Percentiles rank a stretch among this genome's conserved stretches.
Conservation (phyloP, 257 asterid genomes). For the Knoxia roxburghii region DNA sequence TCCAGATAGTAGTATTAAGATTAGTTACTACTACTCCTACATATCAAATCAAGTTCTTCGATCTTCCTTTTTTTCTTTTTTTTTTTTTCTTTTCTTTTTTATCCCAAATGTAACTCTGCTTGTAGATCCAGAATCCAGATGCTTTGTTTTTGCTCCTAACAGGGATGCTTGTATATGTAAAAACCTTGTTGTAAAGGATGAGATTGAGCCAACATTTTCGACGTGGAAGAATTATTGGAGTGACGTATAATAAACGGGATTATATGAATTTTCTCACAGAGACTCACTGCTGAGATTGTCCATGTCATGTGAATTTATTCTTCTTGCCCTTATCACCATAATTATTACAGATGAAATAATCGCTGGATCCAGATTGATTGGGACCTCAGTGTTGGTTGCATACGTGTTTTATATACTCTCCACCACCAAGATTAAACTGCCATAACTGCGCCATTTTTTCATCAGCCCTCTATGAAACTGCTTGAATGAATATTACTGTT, state of each 20-base stretch:
- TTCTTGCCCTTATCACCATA: slow-evolving; percentile 28
- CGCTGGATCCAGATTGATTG: slow-evolving; percentile 41
- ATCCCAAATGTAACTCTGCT: slow-evolving; percentile 2
- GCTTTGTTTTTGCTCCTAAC: slow-evolving; percentile 36
- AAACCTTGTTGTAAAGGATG: slow-evolving; percentile 42
- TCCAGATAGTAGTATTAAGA: too few relatives aligned
- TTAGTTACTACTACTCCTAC: neutral
- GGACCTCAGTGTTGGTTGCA: slow-evolving; percentile 2
- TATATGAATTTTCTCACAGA: too few relatives aligned
- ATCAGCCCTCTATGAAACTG: too few relatives aligned
- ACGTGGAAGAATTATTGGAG: slow-evolving; percentile 7
- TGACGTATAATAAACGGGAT: neutral
- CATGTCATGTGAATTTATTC: slow-evolving; percentile 52
- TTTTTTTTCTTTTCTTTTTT: neutral
- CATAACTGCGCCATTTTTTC: too few relatives aligned
- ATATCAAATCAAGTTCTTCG: too few relatives aligned
- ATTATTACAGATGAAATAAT: slow-evolving; percentile 33
- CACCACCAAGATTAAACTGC: neutral
- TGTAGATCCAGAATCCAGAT: slow-evolving; percentile 30
- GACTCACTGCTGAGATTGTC: neutral
- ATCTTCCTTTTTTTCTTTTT: too few relatives aligned
- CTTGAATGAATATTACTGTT: too few relatives aligned
- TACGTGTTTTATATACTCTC: slow-evolving; percentile 2
- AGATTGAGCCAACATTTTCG: slow-evolving; percentile 16
- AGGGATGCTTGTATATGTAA: slow-evolving; percentile 44